A percentile compares a stretch with the other conserved stretches of the same genome.
Conservation (phyloP, 495 filamentous ascomycete genomes). For the Acidiella bohemica region DNA sequence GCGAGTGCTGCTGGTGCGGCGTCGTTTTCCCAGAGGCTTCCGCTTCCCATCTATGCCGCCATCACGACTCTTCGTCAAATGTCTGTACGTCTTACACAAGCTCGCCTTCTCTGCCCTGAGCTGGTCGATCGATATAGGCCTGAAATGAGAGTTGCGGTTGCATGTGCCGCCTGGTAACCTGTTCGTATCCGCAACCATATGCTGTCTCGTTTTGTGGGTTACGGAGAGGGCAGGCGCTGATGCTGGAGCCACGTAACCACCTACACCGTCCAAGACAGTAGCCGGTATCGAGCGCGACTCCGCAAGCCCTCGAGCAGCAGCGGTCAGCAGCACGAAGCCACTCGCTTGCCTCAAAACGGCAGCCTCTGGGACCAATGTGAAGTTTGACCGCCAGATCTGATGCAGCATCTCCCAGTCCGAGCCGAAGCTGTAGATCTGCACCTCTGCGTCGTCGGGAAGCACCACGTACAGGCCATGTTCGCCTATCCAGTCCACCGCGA, state of each 20-base stretch:
- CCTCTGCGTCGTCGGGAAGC: neutral
- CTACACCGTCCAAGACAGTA: constrained; percentile 6
- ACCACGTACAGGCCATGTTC: constrained; percentile 1
- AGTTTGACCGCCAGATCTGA: constrained; percentile 2
- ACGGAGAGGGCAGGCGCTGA: neutral
- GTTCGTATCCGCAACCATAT: neutral
- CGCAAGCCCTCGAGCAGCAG: neutral
- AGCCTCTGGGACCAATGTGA: neutral
- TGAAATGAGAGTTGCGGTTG: neutral
- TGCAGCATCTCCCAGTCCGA: constrained; percentile 10
- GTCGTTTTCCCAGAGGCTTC: constrained; percentile 3
- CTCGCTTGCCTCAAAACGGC: neutral
- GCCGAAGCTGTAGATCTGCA: constrained; percentile 3
- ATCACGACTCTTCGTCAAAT: no score
- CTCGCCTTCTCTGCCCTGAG: neutral
- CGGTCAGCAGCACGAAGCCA: constrained; percentile 1
- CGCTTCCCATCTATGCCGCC: no score
- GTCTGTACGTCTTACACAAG: constrained; percentile 8
- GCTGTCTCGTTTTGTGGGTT: neutral
- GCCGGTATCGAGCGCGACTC: constrained; percentile 1
- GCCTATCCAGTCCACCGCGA: constrained; percentile 2
- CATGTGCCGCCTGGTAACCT: neutral
- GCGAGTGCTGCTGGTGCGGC: neutral
- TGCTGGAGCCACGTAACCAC: neutral
- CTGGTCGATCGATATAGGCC: neutral